A percentile compares a stretch with the other conserved stretches of the same genome.
Conservation (phyloP, 768 basidiomycete species). For the Boletus bicolor region DNA sequence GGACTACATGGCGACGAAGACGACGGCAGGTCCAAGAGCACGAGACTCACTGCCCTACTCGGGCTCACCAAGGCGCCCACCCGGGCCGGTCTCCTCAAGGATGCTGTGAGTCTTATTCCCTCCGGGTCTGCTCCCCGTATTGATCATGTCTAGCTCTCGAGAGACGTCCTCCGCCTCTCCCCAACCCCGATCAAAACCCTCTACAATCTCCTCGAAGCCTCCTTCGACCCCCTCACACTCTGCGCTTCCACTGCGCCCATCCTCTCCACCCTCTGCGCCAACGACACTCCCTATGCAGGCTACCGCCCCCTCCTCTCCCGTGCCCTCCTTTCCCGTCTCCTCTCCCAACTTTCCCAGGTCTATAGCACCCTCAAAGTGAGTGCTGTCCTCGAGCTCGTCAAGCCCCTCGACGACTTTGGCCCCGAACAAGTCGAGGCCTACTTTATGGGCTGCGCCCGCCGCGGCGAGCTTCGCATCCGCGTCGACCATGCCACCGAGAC, state of each 20-base stretch:
- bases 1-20: conserved; percentile 53
- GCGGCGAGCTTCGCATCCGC: conserved; percentile 80
- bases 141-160: conserved; percentile 56
- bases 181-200: conserved; percentile 71
- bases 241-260: conserved; percentile 77
- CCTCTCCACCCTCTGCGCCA: conserved; percentile 53
- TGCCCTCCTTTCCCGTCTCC: conserved; percentile 85
- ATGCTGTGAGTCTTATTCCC: conserved; percentile 60
- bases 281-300: conserved; percentile 54
- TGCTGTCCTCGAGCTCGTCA: conserved; percentile 73
- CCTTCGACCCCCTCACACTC: conserved; percentile 89
- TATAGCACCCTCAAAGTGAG: conserved; percentile 83
- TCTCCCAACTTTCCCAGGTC: conserved; percentile 88
- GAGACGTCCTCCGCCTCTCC: conserved; percentile 78
- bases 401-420: conserved; percentile 60
- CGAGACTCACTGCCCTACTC: conserved; percentile 80
- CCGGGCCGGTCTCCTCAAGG: conserved; percentile 77
- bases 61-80: conserved; percentile 84
- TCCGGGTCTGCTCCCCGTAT: background rate
- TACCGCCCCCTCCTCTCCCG: conserved; percentile 90
- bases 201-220: conserved; percentile 86
- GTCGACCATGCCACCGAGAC: conserved; percentile 87
- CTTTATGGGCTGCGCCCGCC: conserved; percentile 86
- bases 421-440: conserved; percentile 86
- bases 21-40: conserved; percentile 61